phyloP scores from a whole-genome alignment of 2,329 filamentous ascomycete genomes.

The Emergomyces orientalis region DNA sequence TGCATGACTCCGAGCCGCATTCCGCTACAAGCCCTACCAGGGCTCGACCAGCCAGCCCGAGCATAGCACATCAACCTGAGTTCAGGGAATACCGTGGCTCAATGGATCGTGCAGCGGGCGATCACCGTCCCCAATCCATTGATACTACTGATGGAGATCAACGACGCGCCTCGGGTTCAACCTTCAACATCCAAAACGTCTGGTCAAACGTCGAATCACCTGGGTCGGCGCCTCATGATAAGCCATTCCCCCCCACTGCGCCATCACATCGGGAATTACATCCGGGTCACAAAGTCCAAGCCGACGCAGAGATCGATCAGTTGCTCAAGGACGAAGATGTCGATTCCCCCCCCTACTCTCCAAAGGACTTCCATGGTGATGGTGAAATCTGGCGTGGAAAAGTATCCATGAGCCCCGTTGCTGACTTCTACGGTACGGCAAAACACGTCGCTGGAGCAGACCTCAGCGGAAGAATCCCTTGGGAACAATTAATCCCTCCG shows the following conservation, averaged over 20 bases:
- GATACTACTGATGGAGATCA: constrained; percentile 36
- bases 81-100: constrained; percentile 15
- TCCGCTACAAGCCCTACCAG: constrained; percentile 18
- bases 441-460: constrained; percentile 79
- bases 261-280: constrained; percentile 31
- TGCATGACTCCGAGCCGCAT: constrained; percentile 14
- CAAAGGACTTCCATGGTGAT: constrained; percentile 61
- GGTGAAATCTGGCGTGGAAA: constrained; percentile 71
- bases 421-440: constrained; percentile 66
- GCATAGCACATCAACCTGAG: constrained; percentile 18
- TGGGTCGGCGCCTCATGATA: constrained; percentile 37
- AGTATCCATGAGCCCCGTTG: constrained; percentile 66
- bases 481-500: constrained; percentile 65
- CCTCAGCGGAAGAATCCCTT: constrained; percentile 56
- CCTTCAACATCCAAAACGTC: constrained; percentile 79
- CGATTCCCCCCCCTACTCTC: constrained; percentile 74
- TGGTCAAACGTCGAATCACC: constrained; percentile 77
- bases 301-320: constrained; percentile 83
- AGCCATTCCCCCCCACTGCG: constrained; percentile 37
- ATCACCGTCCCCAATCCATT: constrained; percentile 23
- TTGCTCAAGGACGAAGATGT: constrained; percentile 74
- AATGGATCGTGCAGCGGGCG: constrained; percentile 11
- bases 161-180: constrained; percentile 46
- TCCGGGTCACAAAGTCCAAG: constrained; percentile 42
- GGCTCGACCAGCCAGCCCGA: constrained; percentile 24